Percentiles rank a stretch among this genome's conserved stretches.
phyloP scores from a whole-genome alignment of 2,329 filamentous ascomycete genomes.

The Chrysoporthe austroafricana region DNA sequence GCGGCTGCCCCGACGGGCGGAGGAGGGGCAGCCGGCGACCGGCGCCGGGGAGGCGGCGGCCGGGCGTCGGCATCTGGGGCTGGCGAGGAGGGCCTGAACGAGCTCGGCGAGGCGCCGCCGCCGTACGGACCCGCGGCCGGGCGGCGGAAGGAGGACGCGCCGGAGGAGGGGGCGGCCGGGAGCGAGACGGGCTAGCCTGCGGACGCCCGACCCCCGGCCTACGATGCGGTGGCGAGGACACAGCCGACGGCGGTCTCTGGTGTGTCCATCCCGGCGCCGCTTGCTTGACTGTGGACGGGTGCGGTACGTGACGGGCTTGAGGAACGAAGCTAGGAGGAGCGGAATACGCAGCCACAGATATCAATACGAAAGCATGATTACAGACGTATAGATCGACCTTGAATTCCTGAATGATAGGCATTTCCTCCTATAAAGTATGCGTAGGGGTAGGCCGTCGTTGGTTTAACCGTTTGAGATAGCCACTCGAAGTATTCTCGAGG shows the following conservation, averaged over 20 bases:
- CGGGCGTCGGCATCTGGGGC: slow-evolving; percentile 1
- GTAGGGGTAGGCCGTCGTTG: not conserved
- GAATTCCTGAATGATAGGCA: not conserved
- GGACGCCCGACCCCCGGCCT: slow-evolving; percentile 11
- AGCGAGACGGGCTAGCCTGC: not conserved
- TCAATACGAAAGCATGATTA: not conserved
- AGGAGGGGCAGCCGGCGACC: not conserved
- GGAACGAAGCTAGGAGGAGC: not conserved
- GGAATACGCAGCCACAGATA: not conserved
- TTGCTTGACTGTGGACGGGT: not conserved
- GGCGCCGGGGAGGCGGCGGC: not conserved
- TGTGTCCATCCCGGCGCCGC: not conserved
- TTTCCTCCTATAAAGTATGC: not conserved
- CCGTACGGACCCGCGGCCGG: slow-evolving; percentile 29
- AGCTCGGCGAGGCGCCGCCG: slow-evolving; percentile 35
- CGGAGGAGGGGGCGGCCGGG: not conserved
- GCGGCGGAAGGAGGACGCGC: slow-evolving; percentile 6
- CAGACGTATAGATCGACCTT: not conserved
- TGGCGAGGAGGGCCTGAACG: slow-evolving; percentile 35
- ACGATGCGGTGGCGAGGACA: slow-evolving; percentile 8
- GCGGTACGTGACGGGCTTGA: not conserved
- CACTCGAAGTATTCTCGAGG: not conserved
- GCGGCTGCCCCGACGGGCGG: not conserved
- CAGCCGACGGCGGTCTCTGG: slow-evolving; percentile 4
- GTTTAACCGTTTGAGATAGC: not conserved